Conservation (phyloP, 139 green algal genomes). For the Microglena sp. region DNA sequence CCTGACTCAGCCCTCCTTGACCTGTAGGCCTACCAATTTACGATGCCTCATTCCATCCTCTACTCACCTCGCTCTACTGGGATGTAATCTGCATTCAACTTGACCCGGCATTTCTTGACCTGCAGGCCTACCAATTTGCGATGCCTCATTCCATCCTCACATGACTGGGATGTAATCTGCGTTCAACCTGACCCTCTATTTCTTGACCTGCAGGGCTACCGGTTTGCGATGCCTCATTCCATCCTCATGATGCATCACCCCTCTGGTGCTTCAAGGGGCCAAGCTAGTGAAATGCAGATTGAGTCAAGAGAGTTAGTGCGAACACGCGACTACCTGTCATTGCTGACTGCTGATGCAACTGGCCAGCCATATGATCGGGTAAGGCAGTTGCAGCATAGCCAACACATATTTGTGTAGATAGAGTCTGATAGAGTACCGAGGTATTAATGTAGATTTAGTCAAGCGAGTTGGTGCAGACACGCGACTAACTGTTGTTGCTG, state of each 20-base stretch:
- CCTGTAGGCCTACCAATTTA: no score
- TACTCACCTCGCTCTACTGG: no score
- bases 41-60: no score
- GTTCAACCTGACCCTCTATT: not conserved
- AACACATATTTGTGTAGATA: no score
- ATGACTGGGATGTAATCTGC: no score
- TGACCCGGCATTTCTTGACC: no score
- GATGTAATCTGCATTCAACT: no score
- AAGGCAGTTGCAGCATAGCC: no score
- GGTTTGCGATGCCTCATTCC: conserved; percentile 80
- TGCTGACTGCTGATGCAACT: conserved; percentile 63
- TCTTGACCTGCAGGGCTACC: conserved; percentile 60
- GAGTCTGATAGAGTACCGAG: no score
- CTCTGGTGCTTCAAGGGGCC: conserved; percentile 77
- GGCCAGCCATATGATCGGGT: conserved; percentile 76
- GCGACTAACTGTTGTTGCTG: conserved; percentile 78
- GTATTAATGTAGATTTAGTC: conserved; percentile 96
- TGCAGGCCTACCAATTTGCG: no score
- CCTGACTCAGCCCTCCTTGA: no score
- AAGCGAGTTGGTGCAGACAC: conserved; percentile 82
- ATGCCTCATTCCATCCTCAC: no score
- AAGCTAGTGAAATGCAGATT: conserved; percentile 95
- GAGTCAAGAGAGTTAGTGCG: conserved; percentile 91
- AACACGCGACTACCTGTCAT: conserved; percentile 84
- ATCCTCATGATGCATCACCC: conserved; percentile 96